Conservation (phyloP, 306 rosid species). For the Sicyos edulis region DNA sequence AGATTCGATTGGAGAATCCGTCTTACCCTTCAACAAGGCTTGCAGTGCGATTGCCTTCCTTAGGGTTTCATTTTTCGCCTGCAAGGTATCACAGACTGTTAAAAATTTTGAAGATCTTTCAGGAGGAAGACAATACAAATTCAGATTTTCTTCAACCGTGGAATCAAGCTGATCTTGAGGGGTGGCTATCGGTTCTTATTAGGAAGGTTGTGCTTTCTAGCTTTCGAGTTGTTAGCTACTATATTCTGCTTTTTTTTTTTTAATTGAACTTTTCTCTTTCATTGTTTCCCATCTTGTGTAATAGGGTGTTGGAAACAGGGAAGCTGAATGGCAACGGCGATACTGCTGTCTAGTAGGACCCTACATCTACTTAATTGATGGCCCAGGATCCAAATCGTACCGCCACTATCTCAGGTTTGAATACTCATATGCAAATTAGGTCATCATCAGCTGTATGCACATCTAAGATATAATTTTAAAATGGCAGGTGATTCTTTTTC, state of each 20-base stretch:
- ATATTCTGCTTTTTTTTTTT: background rate
- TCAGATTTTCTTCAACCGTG: conserved; percentile 61
- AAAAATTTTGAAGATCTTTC: conserved; percentile 73
- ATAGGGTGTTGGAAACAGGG: conserved; percentile 94
- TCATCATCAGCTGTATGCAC: background rate
- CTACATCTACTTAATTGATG: conserved; percentile 77
- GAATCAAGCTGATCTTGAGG: conserved; percentile 91
- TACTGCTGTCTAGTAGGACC: conserved; percentile 86
- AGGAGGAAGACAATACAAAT: conserved; percentile 52
- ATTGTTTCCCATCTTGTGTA: conserved; percentile 23
- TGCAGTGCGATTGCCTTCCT: conserved; percentile 75
- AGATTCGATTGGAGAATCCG: conserved; percentile 71
- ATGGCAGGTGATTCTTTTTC: background rate
- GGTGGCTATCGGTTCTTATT: conserved; percentile 74
- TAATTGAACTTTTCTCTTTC: background rate
- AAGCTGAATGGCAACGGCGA: conserved; percentile 87
- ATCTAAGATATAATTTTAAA: conserved; percentile 4
- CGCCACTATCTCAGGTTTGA: conserved; percentile 69
- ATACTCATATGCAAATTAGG: conserved; percentile 9
- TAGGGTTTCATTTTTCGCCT: conserved; percentile 92
- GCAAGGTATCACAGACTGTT: conserved; percentile 93
- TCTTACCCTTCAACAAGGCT: conserved; percentile 71
- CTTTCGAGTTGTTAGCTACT: background rate
- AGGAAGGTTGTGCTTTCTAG: conserved; percentile 60
- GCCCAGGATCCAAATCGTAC: conserved; percentile 79